Evolutionary conservation across 805 yeast species (phyloP).

Genomic region (Lipomyces yamanashiensis): DNA sequence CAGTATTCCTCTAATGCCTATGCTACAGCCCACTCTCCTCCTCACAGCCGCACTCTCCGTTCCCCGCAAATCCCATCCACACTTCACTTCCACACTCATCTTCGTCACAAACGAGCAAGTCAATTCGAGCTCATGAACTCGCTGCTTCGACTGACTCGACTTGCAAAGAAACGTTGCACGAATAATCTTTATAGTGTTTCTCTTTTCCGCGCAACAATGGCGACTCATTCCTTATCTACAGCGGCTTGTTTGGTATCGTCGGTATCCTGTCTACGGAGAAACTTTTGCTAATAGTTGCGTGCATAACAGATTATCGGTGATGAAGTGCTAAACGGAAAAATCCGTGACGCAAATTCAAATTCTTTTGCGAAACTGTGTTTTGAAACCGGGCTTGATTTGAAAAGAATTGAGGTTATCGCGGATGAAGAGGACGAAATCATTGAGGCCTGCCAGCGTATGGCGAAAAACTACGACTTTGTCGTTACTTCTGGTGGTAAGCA

Average conservation of each 20-base stretch:
- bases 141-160: too few species aligned
- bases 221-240: constrained; percentile 39
- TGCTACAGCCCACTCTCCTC: too few species aligned
- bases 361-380: constrained; percentile 75
- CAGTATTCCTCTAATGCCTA: too few species aligned
- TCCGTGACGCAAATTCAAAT: constrained; percentile 75
- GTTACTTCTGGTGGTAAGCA: constrained; percentile 63
- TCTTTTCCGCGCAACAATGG: constrained; percentile 20
- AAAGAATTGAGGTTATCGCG: constrained; percentile 72
- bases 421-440: constrained; percentile 73
- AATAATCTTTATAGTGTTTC: background rate
- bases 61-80: too few species aligned
- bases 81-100: too few species aligned
- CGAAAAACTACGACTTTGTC: constrained; percentile 64
- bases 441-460: constrained; percentile 53
- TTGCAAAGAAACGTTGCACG: too few species aligned
- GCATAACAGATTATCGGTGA: constrained; percentile 67
- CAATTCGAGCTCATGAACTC: too few species aligned
- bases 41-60: too few species aligned
- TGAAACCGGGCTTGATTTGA: constrained; percentile 65
- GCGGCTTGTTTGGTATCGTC: constrained; percentile 49
- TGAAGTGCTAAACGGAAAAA: constrained; percentile 85
- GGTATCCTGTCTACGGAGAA: background rate
- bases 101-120: too few species aligned
- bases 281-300: background rate